Conservation (phyloP, 1,284 basidiomycete genomes). For the Boletus semigastroideus region DNA sequence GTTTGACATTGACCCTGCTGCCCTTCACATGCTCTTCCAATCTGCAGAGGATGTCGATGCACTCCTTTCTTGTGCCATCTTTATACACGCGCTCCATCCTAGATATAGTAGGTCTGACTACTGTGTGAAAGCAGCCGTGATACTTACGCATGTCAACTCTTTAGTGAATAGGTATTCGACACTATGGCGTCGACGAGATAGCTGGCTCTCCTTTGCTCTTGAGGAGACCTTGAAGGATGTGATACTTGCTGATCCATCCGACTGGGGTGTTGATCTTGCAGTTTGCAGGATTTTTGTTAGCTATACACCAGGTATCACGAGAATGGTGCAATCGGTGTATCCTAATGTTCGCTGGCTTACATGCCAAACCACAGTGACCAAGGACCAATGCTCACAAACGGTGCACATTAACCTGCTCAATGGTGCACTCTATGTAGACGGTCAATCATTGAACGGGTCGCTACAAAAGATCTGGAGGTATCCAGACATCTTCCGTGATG, state of each 20-base stretch:
- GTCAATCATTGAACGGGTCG: conserved; percentile 32
- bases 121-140: neutral
- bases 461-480: conserved; percentile 32
- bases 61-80: neutral
- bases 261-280: neutral
- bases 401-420: conserved; percentile 6
- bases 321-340: neutral
- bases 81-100: neutral
- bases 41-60: neutral
- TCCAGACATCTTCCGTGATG: conserved; percentile 30
- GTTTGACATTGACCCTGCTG: neutral
- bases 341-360: neutral
- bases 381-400: neutral
- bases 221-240: neutral
- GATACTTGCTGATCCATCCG: neutral
- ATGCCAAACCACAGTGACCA: neutral
- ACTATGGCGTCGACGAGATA: neutral
- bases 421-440: conserved; percentile 22
- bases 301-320: neutral
- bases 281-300: neutral
- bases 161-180: neutral
- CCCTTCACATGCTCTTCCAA: neutral
- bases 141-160: neutral
- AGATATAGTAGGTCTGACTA: neutral
- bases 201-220: neutral